Base-by-base conservation (phyloP, 768 basidiomycete genomes). In the Mycena galericulata region DNA sequence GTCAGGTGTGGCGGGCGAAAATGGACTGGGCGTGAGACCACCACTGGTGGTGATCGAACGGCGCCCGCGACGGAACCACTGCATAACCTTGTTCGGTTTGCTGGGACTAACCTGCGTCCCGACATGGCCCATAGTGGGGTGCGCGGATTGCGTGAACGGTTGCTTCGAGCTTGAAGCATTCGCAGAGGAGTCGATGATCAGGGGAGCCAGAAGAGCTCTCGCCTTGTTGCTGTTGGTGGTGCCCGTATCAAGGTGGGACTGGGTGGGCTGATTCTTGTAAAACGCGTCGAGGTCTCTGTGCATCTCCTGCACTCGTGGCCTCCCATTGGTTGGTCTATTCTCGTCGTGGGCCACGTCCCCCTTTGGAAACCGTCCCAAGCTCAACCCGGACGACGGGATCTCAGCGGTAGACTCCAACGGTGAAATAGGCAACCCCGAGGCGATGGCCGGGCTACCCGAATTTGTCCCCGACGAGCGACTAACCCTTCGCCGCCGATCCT, bases 51-150 rank as follows among this genome's bases (percentile, higher is more conserved):
- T 68, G 27, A 51, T 29, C 9, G 68, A 69, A n/a, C 70, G 70
- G 1, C 70, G 66, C 7, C 67, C 70, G 24, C 47, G 87, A 77
- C 93, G 86, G 89, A 99, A 99, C 98, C 98, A 99, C 71, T 96
- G 92, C 97, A 99, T 99, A 54, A 99, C 98, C 75, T 93, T 96
- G 79, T 90, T 90, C 4, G 97, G 96, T 78, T 96, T 93, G 79
- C 87, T 90, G 20, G 94, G 88, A 66, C 93, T 90, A 9, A 89
- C 92, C 1, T 86, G 86, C 78, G 90, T 82, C 7, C 81, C 83
- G 4, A 74, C 43, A 10, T 76, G 80, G 27, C 76, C 71, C 36
- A 74, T 74, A 56, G 78, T 83, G 45, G 85, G 83, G n/a, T 71
- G 68, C 47, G 73, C 20, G 18, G 40, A 75, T n/a, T 46, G 38